Percentiles rank a stretch among this genome's conserved stretches.
Evolutionary conservation across 176 grass and related monocot species (phyloP).

Genomic region (Echinochloa phyllopogon): DNA sequence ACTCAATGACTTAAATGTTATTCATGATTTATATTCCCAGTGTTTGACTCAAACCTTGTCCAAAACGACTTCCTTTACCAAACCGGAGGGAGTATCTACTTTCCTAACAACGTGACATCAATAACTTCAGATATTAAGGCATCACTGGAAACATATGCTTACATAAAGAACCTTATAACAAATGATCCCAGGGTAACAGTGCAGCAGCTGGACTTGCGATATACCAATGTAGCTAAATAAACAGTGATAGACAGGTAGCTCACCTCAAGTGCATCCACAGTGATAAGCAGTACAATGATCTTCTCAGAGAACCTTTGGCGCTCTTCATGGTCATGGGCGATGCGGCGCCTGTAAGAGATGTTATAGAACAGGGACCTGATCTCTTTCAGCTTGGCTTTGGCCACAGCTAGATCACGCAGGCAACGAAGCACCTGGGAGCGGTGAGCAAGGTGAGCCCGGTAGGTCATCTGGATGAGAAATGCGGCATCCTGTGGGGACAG

Average conservation of each 20-base stretch:
- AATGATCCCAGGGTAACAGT: neutral
- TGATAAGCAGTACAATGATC: conserved; percentile 89
- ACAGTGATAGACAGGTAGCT: neutral
- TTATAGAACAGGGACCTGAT: conserved; percentile 78
- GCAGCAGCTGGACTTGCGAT: neutral
- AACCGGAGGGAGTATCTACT: too few species aligned
- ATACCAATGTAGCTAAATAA: neutral
- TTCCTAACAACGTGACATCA: neutral
- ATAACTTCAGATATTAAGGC: neutral
- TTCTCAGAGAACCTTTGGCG: conserved; percentile 86
- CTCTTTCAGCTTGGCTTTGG: conserved; percentile 90
- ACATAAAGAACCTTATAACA: neutral
- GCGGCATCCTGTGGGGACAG: conserved; percentile 75
- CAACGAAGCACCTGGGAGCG: conserved; percentile 83
- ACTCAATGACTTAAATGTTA: too few species aligned
- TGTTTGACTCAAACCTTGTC: too few species aligned
- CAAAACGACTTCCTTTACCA: too few species aligned
- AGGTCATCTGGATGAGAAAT: conserved; percentile 79
- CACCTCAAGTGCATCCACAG: conserved; percentile 86
- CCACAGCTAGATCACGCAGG: conserved; percentile 80
- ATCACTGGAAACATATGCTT: neutral
- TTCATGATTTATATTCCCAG: too few species aligned
- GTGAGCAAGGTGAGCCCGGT: conserved; percentile 77
- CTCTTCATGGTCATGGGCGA: conserved; percentile 58
- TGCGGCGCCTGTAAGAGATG: conserved; percentile 65